Conservation (phyloP, 106 monocot species). For the Phalaenopsis aphrodite region DNA sequence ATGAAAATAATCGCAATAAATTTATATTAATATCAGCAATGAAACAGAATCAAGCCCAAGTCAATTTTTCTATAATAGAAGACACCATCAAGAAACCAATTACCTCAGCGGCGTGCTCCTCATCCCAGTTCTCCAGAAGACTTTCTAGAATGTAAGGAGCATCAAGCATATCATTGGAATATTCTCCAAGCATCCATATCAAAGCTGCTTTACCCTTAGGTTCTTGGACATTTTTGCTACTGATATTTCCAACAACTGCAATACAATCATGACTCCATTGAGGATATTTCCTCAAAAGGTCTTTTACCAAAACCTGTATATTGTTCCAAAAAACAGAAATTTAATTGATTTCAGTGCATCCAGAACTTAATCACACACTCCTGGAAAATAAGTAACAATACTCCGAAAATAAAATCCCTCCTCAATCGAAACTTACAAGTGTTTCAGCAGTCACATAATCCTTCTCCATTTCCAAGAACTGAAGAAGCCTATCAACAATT, state of each 20-base stretch:
- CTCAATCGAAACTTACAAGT: slow-evolving; percentile 38
- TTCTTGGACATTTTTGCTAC: slow-evolving; percentile 95
- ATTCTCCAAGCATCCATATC: slow-evolving; percentile 99
- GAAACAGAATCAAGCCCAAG: neutral
- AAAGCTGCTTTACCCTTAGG: slow-evolving; percentile 94
- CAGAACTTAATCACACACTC: too few species aligned
- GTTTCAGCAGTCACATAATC: slow-evolving; percentile 99
- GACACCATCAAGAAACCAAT: neutral
- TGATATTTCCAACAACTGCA: slow-evolving; percentile 99
- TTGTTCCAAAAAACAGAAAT: neutral
- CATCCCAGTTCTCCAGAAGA: slow-evolving; percentile 94
- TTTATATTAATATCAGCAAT: neutral
- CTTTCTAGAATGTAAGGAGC: slow-evolving; percentile 90
- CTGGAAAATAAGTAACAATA: neutral
- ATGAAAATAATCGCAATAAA: neutral
- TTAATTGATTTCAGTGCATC: slow-evolving; percentile 3
- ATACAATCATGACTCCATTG: slow-evolving; percentile 99
- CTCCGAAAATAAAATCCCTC: neutral
- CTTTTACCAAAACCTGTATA: slow-evolving; percentile 86
- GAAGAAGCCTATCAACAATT: slow-evolving; percentile 96
- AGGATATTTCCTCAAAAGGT: slow-evolving; percentile 94
- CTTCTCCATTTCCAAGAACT: slow-evolving; percentile 99
- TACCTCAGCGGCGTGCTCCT: slow-evolving; percentile 86
- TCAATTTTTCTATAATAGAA: neutral
- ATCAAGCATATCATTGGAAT: slow-evolving; percentile 93